Conservation (phyloP, 495 filamentous ascomycete species). For the Amniculicola lignicola region DNA sequence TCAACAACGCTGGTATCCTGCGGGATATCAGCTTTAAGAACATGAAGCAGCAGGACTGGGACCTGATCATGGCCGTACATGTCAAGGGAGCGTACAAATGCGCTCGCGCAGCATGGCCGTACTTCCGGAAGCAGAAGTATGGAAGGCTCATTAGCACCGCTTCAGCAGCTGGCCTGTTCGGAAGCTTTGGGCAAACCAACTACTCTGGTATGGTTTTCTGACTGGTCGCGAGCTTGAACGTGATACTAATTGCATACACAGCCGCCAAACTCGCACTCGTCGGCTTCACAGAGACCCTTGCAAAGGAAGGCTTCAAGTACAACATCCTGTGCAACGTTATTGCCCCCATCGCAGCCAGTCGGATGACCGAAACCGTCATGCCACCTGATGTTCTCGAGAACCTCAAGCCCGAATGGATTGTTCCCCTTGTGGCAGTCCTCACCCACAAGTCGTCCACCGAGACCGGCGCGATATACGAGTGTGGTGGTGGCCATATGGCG, state of each 20-base stretch:
- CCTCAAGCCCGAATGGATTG: conserved; percentile 93
- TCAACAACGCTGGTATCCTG: conserved; percentile 98
- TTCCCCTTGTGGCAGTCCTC: conserved; percentile 86
- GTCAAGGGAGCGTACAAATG: conserved; percentile 97
- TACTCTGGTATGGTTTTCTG: conserved; percentile 65
- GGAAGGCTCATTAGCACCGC: conserved; percentile 94
- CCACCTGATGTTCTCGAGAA: conserved; percentile 85
- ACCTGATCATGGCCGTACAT: conserved; percentile 88
- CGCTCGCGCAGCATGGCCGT: conserved; percentile 91
- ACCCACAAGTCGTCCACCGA: conserved; percentile 89
- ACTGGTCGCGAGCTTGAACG: not conserved
- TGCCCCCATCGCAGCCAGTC: conserved; percentile 90
- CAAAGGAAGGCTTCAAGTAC: conserved; percentile 97
- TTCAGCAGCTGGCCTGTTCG: conserved; percentile 92
- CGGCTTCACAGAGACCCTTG: conserved; percentile 96
- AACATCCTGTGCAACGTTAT: conserved; percentile 97
- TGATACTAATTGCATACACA: conserved; percentile 31
- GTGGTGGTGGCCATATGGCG: conserved; percentile 86
- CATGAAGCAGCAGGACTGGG: conserved; percentile 97
- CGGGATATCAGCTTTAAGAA: conserved; percentile 98
- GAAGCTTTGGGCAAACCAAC: conserved; percentile 93
- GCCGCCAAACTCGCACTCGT: conserved; percentile 95
- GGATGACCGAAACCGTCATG: conserved; percentile 98
- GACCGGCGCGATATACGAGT: conserved; percentile 87
- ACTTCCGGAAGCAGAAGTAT: conserved; percentile 98